Evolutionary conservation across 2,329 filamentous ascomycete genomes (phyloP), one percentile per base, ranked within the genome.

Genomic region (Biscogniauxia marginata): DNA sequence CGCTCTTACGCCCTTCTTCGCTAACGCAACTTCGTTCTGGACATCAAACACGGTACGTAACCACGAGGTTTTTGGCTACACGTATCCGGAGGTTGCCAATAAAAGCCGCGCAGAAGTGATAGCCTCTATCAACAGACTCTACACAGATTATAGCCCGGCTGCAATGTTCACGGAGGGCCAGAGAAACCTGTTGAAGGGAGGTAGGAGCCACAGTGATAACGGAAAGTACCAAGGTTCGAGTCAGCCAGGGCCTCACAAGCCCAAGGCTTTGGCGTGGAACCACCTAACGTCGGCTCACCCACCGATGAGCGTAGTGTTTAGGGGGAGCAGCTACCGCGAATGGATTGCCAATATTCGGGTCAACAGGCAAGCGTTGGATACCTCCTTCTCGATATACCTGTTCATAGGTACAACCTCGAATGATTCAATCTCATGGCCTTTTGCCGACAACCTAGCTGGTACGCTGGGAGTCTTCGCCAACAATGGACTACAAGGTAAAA

Each of bases 321-420:
- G 69, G 2, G 63, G 76, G 11, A 71, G 71, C 46, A 67, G 67
- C 8, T 84, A 85, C 64, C 77, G 76, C 5, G 81, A 93, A 64
- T 93, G 89, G 83, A 78, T 86, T 21, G 84, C 84, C 62, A 90
- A 89, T 64, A 79, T 93, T 46, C 75, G 77, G 16, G 83, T 86
- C 20, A 76, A 79, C 53, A 87, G 85, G 59, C 80, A 83, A 55
- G 83, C 84, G 2, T 71, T 89, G 7, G 76, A 80, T 9, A 82
- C 80, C 1, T 84, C 86, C 0, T 90, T 87, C 65, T 79, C 77
- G 53, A 75, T 93, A 19, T 83, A 87, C 67, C 75, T 93, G 56
- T 93, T 92, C 72, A 68, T 91, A 1, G 89, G 86, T 0, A 68
- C 77, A 2, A 74, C 77, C 1, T 74, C 80, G 0, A 62, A 66